Evolutionary conservation across 306 rosid species (phyloP), one percentile per base, ranked within the genome.

Genomic region (Gynostemma pentaphyllum): DNA sequence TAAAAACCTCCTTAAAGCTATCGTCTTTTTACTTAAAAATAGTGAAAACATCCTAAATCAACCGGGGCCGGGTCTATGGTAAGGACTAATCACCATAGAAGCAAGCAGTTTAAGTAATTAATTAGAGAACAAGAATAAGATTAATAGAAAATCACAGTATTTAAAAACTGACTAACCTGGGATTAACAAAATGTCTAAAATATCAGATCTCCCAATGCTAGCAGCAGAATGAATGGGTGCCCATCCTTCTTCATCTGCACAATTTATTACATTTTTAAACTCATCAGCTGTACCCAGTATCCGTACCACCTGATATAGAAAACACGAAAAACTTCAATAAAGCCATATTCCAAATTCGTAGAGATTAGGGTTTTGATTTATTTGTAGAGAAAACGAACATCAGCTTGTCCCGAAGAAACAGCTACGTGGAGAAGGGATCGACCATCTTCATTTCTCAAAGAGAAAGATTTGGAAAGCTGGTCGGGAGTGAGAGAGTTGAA

Each of bases 181-280:
- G 73, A 64, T 75, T 26, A 92, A 70, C 70, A 92, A 75, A 48
- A 70, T 54, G 51, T 88, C 85, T 19, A 84, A 66, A 24, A 88
- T 74, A 54, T 79, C 87, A 45, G 73, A 65, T 56, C 56, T 78
- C 69, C 98, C 95, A 70, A 81, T 82, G 82, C 98, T 88, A 23
- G 88, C 82, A 0, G 87, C 96, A n/a, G 98, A 86, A 74, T 92
- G 98, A 75, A 92, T 78, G 9, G 98, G 95, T 0, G 82, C 83
- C 98, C 96, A 92, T 14, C 98, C 96, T 76, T 86, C 98, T 62
- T 92, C 98, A 84, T 92, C 98, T 1, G 49, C 72, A 63, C 81
- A 70, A 61, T 88, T 88, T 12, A 91, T 70, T 73, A 82, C 77
- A 13, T 57, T 62, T 26, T 52, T 70, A 2, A 81, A 75, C 50